These are phyloP conservation scores for Yamadazyma spencermartinsiae DNA, from an alignment of 1,139 yeast genomes.

Conservation along the genomic window DNA sequence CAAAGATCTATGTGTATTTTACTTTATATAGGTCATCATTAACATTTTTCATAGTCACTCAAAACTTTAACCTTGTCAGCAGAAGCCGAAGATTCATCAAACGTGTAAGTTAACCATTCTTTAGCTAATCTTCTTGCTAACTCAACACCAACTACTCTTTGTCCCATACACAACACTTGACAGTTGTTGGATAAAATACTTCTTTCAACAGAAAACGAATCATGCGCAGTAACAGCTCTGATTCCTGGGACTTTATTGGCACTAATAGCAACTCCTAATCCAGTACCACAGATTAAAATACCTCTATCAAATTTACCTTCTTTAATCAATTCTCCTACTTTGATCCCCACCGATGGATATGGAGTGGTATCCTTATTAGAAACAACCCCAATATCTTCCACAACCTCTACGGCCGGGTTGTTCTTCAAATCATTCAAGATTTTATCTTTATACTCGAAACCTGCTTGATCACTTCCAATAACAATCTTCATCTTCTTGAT, in stretches of 20 bases:
- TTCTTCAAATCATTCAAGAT: slow-evolving; percentile 34
- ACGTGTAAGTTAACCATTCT: slow-evolving; percentile 44
- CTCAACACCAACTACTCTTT: slow-evolving; percentile 47
- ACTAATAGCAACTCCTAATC: slow-evolving; percentile 47
- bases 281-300: slow-evolving; percentile 47
- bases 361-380: slow-evolving; percentile 27
- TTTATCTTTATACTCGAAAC: slow-evolving; percentile 41
- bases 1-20: too few species aligned
- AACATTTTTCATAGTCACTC: slow-evolving; percentile 14
- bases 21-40: not conserved
- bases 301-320: slow-evolving; percentile 44
- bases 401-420: slow-evolving; percentile 28
- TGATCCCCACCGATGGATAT: slow-evolving; percentile 45
- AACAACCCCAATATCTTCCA: slow-evolving; percentile 41
- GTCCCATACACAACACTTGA: slow-evolving; percentile 50
- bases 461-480: slow-evolving; percentile 47
- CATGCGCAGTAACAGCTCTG: slow-evolving; percentile 52
- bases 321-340: slow-evolving; percentile 40
- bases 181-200: slow-evolving; percentile 43
- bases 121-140: slow-evolving; percentile 42
- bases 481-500: slow-evolving; percentile 24
- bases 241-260: slow-evolving; percentile 49
- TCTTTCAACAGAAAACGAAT: slow-evolving; percentile 46
- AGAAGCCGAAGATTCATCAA: slow-evolving; percentile 38
- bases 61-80: slow-evolving; percentile 41